Evolutionary conservation across 2,329 filamentous ascomycete species (phyloP).

Genomic region (Aspergillus sp.): DNA sequence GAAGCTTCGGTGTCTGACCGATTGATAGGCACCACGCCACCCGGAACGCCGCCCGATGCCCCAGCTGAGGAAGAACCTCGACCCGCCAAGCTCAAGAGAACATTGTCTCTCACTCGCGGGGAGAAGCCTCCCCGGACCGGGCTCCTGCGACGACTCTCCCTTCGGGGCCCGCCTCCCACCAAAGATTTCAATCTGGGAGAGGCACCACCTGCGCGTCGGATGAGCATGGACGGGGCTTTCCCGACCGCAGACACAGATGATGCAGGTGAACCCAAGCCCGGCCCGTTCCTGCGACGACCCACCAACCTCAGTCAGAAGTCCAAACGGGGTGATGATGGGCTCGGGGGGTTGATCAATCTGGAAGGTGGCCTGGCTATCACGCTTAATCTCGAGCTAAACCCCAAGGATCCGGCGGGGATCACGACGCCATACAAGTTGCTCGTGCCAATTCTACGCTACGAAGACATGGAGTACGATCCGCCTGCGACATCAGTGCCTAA

Average conservation of each 20-base stretch:
- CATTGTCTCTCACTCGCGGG: constrained; percentile 62
- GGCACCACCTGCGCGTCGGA: constrained; percentile 27
- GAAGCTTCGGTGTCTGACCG: constrained; percentile 34
- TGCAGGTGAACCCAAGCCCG: constrained; percentile 37
- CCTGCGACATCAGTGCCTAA: constrained; percentile 38
- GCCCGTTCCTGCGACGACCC: constrained; percentile 66
- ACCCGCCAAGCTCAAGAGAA: constrained; percentile 53
- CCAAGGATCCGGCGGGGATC: constrained; percentile 81
- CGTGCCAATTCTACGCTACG: constrained; percentile 70
- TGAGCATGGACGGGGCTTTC: constrained; percentile 39
- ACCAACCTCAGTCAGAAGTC: constrained; percentile 67
- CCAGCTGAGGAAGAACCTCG: constrained; percentile 33
- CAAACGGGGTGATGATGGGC: constrained; percentile 54
- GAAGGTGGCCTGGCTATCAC: constrained; percentile 83
- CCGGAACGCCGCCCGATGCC: constrained; percentile 60
- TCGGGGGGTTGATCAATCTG: constrained; percentile 67
- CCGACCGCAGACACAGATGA: constrained; percentile 34
- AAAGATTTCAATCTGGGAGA: constrained; percentile 39
- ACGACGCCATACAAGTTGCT: constrained; percentile 85
- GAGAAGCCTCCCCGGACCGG: constrained; percentile 49
- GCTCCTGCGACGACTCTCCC: constrained; percentile 52
- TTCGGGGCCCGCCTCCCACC: constrained; percentile 44
- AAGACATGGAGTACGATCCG: constrained; percentile 44
- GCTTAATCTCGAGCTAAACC: constrained; percentile 85
- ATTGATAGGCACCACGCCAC: constrained; percentile 71